Percentiles rank a stretch among this genome's conserved stretches.
phyloP scores from a whole-genome alignment of 164 flowering plant genomes.

The Akebia trifoliata region DNA sequence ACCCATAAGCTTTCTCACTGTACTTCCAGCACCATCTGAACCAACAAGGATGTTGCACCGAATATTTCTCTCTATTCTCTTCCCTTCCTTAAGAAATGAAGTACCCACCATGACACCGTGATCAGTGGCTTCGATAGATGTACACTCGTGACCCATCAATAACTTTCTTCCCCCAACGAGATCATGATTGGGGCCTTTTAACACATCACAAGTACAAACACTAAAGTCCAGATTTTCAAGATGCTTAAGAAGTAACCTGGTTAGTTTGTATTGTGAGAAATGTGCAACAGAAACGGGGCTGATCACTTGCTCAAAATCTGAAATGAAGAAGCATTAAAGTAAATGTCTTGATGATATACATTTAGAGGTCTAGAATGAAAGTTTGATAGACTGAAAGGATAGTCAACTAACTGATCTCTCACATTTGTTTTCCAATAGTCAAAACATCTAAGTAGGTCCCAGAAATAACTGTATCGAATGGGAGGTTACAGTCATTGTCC shows the following conservation, averaged over 20 bases:
- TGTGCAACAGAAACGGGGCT: slow-evolving; percentile 95
- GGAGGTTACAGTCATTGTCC: too few relatives aligned
- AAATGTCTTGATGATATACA: neutral
- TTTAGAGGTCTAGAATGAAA: too few relatives aligned
- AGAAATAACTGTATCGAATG: too few relatives aligned
- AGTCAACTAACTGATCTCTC: too few relatives aligned
- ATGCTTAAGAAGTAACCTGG: slow-evolving; percentile 49
- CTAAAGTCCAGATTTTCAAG: slow-evolving; percentile 48
- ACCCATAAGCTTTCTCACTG: slow-evolving; percentile 67
- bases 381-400: too few relatives aligned
- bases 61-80: slow-evolving; percentile 38
- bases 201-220: slow-evolving; percentile 26
- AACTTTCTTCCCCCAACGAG: slow-evolving; percentile 37
- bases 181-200: slow-evolving; percentile 15
- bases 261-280: slow-evolving; percentile 86
- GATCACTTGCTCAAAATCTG: slow-evolving; percentile 75
- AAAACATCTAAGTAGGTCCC: too few relatives aligned
- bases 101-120: slow-evolving; percentile 47
- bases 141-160: slow-evolving; percentile 81
- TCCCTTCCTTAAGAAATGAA: slow-evolving; percentile 44
- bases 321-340: slow-evolving; percentile 12
- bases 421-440: too few relatives aligned
- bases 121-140: slow-evolving; percentile 43
- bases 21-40: slow-evolving; percentile 93
- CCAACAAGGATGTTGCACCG: slow-evolving; percentile 67